phyloP scores from a whole-genome alignment of 441 rosid genomes.

The Rhodomyrtus psidioides region DNA sequence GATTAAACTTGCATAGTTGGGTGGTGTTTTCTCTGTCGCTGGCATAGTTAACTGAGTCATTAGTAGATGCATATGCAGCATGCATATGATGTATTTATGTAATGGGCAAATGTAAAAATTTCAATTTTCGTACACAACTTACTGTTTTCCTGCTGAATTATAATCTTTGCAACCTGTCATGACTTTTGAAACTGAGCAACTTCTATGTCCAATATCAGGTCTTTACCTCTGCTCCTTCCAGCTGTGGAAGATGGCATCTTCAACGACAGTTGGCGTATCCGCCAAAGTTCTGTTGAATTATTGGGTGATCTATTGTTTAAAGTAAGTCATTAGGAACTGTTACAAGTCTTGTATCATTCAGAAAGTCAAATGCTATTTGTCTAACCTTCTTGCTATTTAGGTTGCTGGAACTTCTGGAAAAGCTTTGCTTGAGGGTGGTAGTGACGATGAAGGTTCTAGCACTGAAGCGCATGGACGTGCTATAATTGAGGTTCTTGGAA shows the following conservation, averaged over 20 bases:
- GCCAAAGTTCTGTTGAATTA: slow-evolving; percentile 99
- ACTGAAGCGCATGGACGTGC: slow-evolving; percentile 99
- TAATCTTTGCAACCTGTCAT: not conserved
- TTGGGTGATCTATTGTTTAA: slow-evolving; percentile 97
- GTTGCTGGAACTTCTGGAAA: slow-evolving; percentile 99
- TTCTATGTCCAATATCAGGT: slow-evolving; percentile 32
- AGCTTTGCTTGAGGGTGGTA: slow-evolving; percentile 99
- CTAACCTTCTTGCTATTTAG: slow-evolving; percentile 24
- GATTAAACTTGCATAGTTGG: not conserved
- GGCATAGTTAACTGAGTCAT: not conserved
- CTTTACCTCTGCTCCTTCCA: slow-evolving; percentile 98
- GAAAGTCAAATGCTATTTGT: not conserved
- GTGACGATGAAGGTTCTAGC: slow-evolving; percentile 99
- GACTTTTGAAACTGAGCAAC: not conserved
- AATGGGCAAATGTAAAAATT: not conserved
- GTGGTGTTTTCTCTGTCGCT: not conserved
- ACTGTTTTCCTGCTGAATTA: not conserved
- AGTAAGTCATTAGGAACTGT: slow-evolving; percentile 33
- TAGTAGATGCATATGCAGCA: not conserved
- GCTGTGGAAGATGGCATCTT: slow-evolving; percentile 99
- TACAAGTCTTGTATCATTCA: not conserved
- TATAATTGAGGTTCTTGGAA: slow-evolving; percentile 95
- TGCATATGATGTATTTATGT: not conserved
- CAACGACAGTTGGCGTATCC: slow-evolving; percentile 98
- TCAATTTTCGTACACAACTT: not conserved